These are phyloP conservation scores for Poteriospumella lacustris DNA, from an alignment of 108 stramenopile genomes.

Conservation along the genomic window DNA sequence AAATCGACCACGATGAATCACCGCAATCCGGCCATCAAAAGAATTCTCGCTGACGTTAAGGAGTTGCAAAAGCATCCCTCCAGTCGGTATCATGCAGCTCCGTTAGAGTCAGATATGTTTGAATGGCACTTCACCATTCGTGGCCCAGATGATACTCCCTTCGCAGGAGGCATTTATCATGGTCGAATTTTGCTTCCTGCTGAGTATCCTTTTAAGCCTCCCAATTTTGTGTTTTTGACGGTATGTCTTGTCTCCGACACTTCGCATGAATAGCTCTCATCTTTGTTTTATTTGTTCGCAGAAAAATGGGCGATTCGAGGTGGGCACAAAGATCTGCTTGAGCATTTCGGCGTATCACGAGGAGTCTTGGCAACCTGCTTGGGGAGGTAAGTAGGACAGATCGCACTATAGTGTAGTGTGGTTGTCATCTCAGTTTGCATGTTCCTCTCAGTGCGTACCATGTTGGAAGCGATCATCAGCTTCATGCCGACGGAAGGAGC, in stretches of 20 bases:
- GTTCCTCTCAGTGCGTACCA: slow-evolving; percentile 62
- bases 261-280: neutral
- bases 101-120: slow-evolving; percentile 73
- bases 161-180: slow-evolving; percentile 87
- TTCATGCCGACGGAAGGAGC: slow-evolving; percentile 89
- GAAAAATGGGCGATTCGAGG: slow-evolving; percentile 85
- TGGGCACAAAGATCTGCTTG: slow-evolving; percentile 86
- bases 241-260: slow-evolving; percentile 27
- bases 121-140: slow-evolving; percentile 94
- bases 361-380: slow-evolving; percentile 89
- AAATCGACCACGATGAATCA: neutral
- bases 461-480: slow-evolving; percentile 89
- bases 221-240: slow-evolving; percentile 89
- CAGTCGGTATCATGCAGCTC: slow-evolving; percentile 80
- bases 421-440: neutral
- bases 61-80: slow-evolving; percentile 87
- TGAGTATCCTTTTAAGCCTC: slow-evolving; percentile 87
- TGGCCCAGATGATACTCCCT: slow-evolving; percentile 64
- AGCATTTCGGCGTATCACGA: slow-evolving; percentile 90
- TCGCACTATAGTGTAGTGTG: neutral
- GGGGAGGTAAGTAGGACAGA: slow-evolving; percentile 39
- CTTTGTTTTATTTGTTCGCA: neutral
- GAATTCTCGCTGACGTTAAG: slow-evolving; percentile 84
- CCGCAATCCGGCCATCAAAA: slow-evolving; percentile 39
- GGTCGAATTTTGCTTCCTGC: slow-evolving; percentile 78